These are phyloP conservation scores for Fonsecaea pedrosoi DNA, from an alignment of 2,329 filamentous ascomycete species.

Conservation along the genomic window DNA sequence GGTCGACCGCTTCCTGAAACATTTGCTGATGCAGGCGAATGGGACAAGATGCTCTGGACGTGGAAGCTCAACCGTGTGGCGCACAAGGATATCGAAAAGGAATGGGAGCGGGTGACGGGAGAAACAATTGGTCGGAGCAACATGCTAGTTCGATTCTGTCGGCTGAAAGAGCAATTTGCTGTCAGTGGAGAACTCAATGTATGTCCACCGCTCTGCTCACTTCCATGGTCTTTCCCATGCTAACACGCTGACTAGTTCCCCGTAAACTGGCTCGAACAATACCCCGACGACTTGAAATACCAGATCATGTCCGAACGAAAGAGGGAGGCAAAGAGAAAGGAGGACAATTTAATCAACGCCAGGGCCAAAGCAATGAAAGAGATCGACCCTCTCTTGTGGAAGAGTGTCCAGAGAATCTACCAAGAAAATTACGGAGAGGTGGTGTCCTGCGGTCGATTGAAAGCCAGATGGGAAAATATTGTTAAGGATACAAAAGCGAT, in stretches of 20 bases:
- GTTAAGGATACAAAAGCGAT: not conserved
- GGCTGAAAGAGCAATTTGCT: slow-evolving; percentile 26
- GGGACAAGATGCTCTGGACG: slow-evolving; percentile 26
- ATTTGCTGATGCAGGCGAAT: slow-evolving; percentile 9
- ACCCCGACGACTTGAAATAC: slow-evolving; percentile 9
- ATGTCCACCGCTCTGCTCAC: slow-evolving; percentile 1
- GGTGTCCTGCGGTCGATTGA: not conserved
- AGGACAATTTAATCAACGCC: not conserved
- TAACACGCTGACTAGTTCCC: slow-evolving; percentile 17
- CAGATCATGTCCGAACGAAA: slow-evolving; percentile 4
- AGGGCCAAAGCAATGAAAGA: not conserved
- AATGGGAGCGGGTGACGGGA: slow-evolving; percentile 17
- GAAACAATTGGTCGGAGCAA: not conserved
- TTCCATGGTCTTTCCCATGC: not conserved
- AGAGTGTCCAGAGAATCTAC: slow-evolving; percentile 3
- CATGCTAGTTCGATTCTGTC: slow-evolving; percentile 19
- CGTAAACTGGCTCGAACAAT: not conserved
- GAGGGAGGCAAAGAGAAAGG: not conserved
- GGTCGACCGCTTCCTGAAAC: slow-evolving; percentile 2
- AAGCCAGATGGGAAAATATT: not conserved
- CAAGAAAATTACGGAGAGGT: not conserved
- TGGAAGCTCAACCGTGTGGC: slow-evolving; percentile 17
- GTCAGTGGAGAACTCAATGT: slow-evolving; percentile 21
- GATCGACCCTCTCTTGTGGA: not conserved
- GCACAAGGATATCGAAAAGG: slow-evolving; percentile 18